Conservation (phyloP, 495 filamentous ascomycete genomes). For the Acidomyces sp. region DNA sequence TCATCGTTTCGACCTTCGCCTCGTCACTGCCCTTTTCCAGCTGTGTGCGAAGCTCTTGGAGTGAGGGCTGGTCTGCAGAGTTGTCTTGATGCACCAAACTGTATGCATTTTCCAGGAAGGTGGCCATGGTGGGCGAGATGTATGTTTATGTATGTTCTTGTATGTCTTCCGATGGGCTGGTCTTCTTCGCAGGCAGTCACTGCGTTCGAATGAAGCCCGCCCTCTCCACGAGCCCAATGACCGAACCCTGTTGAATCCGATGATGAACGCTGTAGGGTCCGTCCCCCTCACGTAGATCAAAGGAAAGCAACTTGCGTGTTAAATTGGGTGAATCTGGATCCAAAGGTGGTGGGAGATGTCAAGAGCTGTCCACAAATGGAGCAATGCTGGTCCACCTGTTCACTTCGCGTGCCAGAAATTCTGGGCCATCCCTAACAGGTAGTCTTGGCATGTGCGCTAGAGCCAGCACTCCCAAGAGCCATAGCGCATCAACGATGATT, state of each 20-base stretch:
- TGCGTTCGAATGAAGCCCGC: slow-evolving; percentile 5
- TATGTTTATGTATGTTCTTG: background rate
- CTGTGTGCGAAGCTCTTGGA: slow-evolving; percentile 83
- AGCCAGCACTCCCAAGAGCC: background rate
- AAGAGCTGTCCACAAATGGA: no score
- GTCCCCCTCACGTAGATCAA: no score
- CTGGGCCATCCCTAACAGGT: background rate
- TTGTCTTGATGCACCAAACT: slow-evolving; percentile 94
- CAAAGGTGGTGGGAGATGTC: no score
- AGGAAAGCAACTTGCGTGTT: no score
- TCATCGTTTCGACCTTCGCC: slow-evolving; percentile 96
- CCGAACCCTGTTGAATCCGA: background rate
- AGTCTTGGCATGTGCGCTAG: background rate
- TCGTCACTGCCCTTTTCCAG: slow-evolving; percentile 97
- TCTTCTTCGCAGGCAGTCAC: slow-evolving; percentile 8
- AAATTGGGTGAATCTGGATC: no score
- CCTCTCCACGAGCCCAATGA: background rate
- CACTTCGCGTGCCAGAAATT: background rate
- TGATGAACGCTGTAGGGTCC: no score
- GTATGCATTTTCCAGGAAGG: slow-evolving; percentile 85
- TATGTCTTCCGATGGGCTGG: slow-evolving; percentile 1
- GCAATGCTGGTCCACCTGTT: no score
- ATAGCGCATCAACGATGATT: background rate
- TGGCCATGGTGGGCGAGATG: slow-evolving; percentile 63
- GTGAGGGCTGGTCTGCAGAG: slow-evolving; percentile 73